Base-by-base conservation (phyloP, 352 stramenopile genomes). In the Phytophthora citricola region DNA sequence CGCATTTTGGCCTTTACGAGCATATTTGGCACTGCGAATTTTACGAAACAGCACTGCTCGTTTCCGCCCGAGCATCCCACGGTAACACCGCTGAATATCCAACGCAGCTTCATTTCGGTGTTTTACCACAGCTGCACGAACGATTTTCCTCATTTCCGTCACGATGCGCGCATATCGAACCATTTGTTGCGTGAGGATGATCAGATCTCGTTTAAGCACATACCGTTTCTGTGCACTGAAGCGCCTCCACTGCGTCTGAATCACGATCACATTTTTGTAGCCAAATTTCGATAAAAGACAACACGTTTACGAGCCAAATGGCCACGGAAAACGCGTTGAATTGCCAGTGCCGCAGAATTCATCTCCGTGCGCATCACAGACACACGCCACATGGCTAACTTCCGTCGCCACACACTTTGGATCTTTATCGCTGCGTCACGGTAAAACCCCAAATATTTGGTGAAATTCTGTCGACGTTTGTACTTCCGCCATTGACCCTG, bases 21-120 rank as follows among this genome's bases (percentile, higher is more conserved):
- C 76, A 39, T 63, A 76, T 36, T 77, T 83, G 24, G 72, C 79
- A n/a, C 71, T 75, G 20, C 75, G 77, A 41, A 93, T 87, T 69
- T 92, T 92, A 22, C 83, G 78, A 58, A 85, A 89, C 6, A 93
- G 52, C 15, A 75, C 22, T 6, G 81, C 78, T n/a, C 79, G 85
- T 12, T 75, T 76, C 1, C 85, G 73, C 7, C 85, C 85, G 2
- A 71, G 56, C 51, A 76, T 76, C 0, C 83, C 83, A n/a, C 83
- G 79, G 15, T 78, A 70, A 7, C 71, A 64, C 1, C 80, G 70
- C 49, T 93, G 80, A 45, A 91, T 81, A 12, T 29, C 4, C 4
- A 53, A 11, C 5, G 75, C 76, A 9, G 76, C 68, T 14, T 73
- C 63, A 10, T 75, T 66, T 2, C 47, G 76, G n/a, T 79, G 59